A percentile compares a stretch with the other conserved stretches of the same genome.
phyloP scores from a whole-genome alignment of 176 grass and related monocot genomes.

The Tuctoria greenei region DNA sequence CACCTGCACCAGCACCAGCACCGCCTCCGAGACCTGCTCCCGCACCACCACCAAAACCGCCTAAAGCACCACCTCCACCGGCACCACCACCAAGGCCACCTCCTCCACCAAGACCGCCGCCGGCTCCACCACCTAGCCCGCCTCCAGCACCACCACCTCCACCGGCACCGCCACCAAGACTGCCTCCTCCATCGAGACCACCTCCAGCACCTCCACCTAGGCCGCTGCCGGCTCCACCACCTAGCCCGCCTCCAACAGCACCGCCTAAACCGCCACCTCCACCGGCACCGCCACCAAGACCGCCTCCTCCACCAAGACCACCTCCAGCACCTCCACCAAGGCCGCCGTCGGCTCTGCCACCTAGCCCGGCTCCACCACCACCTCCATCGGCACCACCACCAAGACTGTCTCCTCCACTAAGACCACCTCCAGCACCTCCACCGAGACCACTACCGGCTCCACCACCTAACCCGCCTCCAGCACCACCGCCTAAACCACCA shows the following conservation, averaged over 20 bases:
- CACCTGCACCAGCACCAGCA: constrained; percentile 30
- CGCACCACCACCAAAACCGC: constrained; percentile 14
- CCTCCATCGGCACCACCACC: constrained; percentile 26
- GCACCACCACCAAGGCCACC: constrained; percentile 24
- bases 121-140: constrained; percentile 15
- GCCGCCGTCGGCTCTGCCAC: constrained; percentile 18
- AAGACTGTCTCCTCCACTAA: too few relatives aligned
- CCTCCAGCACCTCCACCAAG: constrained; percentile 46
- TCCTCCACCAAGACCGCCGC: constrained; percentile 19
- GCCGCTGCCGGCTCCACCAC: too few relatives aligned
- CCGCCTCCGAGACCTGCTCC: constrained; percentile 40
- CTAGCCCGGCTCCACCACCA: constrained; percentile 21
- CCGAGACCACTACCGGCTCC: constrained; percentile 13
- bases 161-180: background rate
- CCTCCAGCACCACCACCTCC: constrained; percentile 6
- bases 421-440: too few relatives aligned
- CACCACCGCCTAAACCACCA: constrained; percentile 26
- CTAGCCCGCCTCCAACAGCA: too few relatives aligned
- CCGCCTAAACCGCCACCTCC: too few relatives aligned
- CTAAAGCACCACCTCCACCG: constrained; percentile 24
- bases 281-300: too few relatives aligned
- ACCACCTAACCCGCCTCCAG: background rate
- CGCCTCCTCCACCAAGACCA: constrained; percentile 39
- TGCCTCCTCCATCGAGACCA: background rate
- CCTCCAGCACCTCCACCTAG: constrained; percentile 28